Conservation (phyloP, 164 flowering plant genomes). For the Malania oleifera region DNA sequence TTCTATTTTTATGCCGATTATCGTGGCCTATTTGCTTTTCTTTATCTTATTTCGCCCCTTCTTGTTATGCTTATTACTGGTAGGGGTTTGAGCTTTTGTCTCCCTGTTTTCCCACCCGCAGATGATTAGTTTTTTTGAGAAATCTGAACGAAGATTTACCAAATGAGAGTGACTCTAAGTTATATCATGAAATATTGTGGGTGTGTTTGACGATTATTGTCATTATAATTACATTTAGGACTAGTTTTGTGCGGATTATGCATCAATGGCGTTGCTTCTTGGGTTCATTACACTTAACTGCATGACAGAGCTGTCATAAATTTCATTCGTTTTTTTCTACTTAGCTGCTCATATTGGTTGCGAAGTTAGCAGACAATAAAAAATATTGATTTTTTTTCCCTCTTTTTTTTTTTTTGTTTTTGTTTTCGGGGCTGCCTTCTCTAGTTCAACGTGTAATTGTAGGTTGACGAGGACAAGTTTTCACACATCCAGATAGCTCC, state of each 20-base stretch:
- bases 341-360: not conserved
- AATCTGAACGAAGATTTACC: not conserved
- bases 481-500: too few relatives aligned
- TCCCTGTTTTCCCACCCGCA: not conserved
- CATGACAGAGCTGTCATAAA: not conserved
- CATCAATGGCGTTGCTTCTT: not conserved
- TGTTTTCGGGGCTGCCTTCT: too few relatives aligned
- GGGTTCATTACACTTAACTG: not conserved
- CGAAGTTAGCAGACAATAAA: too few relatives aligned
- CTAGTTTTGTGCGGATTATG: not conserved
- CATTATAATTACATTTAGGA: not conserved
- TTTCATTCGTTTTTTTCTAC: not conserved
- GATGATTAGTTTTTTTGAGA: not conserved
- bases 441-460: too few relatives aligned
- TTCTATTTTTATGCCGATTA: not conserved
- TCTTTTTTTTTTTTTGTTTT: too few relatives aligned
- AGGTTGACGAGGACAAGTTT: too few relatives aligned
- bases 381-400: too few relatives aligned
- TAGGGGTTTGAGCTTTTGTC: conserved; percentile 5
- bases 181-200: not conserved
- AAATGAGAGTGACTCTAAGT: not conserved
- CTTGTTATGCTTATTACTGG: not conserved
- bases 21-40: not conserved
- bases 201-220: not conserved
- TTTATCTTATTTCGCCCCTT: too few relatives aligned